phyloP scores from a whole-genome alignment of 208 protist genomes.

The Leptomonas pyrrhocoris region DNA sequence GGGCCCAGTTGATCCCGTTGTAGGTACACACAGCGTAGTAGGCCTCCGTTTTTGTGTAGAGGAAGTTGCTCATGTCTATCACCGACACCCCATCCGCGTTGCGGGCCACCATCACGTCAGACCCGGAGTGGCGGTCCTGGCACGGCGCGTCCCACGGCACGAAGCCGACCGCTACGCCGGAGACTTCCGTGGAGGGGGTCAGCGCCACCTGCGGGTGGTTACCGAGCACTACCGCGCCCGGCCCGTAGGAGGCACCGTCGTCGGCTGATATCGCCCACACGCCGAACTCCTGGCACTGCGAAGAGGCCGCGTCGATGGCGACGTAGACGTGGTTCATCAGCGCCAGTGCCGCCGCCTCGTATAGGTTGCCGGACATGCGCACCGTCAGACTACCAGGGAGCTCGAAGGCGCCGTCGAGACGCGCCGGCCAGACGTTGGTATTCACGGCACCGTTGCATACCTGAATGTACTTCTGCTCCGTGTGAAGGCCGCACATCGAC shows the following conservation, averaged over 20 bases:
- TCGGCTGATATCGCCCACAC: conserved; percentile 41
- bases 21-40: conserved; percentile 54
- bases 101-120: conserved; percentile 34
- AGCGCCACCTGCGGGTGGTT: conserved; percentile 45
- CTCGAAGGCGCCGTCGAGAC: conserved; percentile 46
- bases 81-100: conserved; percentile 23
- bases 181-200: conserved; percentile 20
- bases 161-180: conserved; percentile 52
- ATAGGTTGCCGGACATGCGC: conserved; percentile 38
- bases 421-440: conserved; percentile 35
- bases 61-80: conserved; percentile 45
- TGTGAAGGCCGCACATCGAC: conserved; percentile 38
- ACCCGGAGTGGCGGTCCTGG: conserved; percentile 16
- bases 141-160: conserved; percentile 50
- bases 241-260: conserved; percentile 34
- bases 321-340: conserved; percentile 44
- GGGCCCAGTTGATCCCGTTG: conserved; percentile 31
- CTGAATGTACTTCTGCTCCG: conserved; percentile 33
- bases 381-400: conserved; percentile 37
- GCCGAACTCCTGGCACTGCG: conserved; percentile 49
- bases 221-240: conserved; percentile 46
- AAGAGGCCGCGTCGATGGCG: conserved; percentile 30
- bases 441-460: conserved; percentile 45
- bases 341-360: conserved; percentile 29
- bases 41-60: conserved; percentile 33